Evolutionary conservation across 2,329 filamentous ascomycete genomes (phyloP).

Genomic region (Diaporthe longicolla): DNA sequence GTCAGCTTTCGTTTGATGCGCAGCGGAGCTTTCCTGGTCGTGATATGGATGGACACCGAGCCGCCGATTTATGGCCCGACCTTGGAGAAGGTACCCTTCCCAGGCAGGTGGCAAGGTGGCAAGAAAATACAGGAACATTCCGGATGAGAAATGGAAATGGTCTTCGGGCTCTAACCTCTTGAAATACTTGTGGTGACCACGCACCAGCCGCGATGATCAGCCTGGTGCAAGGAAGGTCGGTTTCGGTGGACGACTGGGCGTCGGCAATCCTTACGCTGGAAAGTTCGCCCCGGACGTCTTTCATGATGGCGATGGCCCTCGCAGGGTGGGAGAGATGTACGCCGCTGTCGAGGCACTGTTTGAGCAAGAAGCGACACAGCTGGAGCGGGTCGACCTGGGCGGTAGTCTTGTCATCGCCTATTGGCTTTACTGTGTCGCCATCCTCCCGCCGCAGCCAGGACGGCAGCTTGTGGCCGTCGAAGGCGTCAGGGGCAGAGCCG

Average conservation of each 20-base stretch:
- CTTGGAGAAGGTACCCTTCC: background rate
- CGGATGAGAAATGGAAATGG: background rate
- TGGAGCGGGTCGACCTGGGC: constrained; percentile 78
- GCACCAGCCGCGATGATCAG: constrained; percentile 78
- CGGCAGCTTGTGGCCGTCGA: constrained; percentile 48
- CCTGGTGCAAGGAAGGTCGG: constrained; percentile 72
- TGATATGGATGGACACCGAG: background rate
- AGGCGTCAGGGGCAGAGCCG: constrained; percentile 46
- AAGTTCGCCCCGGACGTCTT: constrained; percentile 65
- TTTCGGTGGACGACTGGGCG: constrained; percentile 58
- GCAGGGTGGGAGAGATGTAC: constrained; percentile 78
- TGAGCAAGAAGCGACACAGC: constrained; percentile 76
- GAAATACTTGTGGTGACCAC: constrained; percentile 79
- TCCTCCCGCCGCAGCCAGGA: constrained; percentile 72
- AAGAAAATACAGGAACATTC: background rate
- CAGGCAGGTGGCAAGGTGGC: background rate
- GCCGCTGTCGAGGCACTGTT: constrained; percentile 69
- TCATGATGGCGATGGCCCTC: constrained; percentile 65
- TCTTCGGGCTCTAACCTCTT: constrained; percentile 46
- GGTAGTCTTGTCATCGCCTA: constrained; percentile 71
- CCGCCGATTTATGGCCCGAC: background rate
- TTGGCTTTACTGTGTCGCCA: constrained; percentile 71
- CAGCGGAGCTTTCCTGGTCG: background rate
- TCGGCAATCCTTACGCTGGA: constrained; percentile 66
- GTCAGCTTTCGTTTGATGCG: constrained; percentile 5